Percentiles rank a stretch among this genome's conserved stretches.
These are phyloP conservation scores for Metschnikowia henanensis DNA, from an alignment of 805 yeast species.

Conservation along the genomic window DNA sequence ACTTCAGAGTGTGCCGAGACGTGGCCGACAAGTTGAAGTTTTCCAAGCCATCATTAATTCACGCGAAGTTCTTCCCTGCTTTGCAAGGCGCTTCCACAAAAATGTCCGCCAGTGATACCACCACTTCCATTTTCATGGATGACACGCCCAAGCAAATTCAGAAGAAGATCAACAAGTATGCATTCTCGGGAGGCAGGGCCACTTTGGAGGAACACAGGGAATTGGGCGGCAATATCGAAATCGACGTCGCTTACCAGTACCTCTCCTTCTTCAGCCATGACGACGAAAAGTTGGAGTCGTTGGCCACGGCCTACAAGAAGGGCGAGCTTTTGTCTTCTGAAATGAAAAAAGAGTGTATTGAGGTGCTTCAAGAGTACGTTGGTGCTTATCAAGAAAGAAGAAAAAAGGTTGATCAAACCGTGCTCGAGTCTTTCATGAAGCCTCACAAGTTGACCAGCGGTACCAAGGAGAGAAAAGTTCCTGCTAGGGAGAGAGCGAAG, in stretches of 20 bases:
- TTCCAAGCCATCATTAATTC: constrained; percentile 88
- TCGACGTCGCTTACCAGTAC: constrained; percentile 94
- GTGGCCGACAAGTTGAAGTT: constrained; percentile 92
- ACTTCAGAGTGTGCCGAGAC: constrained; percentile 95
- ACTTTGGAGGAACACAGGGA: constrained; percentile 88
- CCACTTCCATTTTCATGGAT: constrained; percentile 91
- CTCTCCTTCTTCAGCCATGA: constrained; percentile 87
- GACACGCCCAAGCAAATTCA: constrained; percentile 91
- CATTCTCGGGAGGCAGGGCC: constrained; percentile 92
- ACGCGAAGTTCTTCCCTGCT: constrained; percentile 97
- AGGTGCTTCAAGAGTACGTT: constrained; percentile 76
- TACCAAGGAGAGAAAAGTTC: constrained; percentile 67
- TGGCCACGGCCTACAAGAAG: constrained; percentile 63
- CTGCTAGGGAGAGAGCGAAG: constrained; percentile 53
- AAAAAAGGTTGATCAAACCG: constrained; percentile 58
- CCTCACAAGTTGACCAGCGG: constrained; percentile 84
- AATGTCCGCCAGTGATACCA: constrained; percentile 94
- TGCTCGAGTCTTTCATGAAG: constrained; percentile 70
- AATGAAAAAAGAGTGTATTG: constrained; percentile 85
- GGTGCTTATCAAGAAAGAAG: constrained; percentile 80
- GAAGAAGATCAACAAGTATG: constrained; percentile 94
- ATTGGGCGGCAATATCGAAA: constrained; percentile 91
- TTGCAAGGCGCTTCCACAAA: constrained; percentile 94
- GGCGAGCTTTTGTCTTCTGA: constrained; percentile 93
- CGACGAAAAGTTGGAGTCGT: constrained; percentile 68